phyloP scores from a whole-genome alignment of 495 filamentous ascomycete genomes.

The Letharia columbiana region DNA sequence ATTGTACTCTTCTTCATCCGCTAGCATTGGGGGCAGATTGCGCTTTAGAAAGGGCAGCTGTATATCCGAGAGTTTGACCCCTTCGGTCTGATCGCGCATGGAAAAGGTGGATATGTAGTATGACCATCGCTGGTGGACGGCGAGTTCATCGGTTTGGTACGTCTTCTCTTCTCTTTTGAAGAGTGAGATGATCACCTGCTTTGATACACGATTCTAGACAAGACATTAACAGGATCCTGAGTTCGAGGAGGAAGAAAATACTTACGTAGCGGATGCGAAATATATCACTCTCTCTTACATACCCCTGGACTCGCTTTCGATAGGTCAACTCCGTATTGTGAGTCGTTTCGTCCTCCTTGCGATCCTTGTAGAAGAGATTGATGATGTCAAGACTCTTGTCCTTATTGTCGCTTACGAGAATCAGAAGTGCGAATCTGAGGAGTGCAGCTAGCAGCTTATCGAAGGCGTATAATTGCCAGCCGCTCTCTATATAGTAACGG shows the following conservation, averaged over 20 bases:
- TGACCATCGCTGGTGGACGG: constrained; percentile 61
- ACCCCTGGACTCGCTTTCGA: constrained; percentile 76
- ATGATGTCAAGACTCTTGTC: constrained; percentile 86
- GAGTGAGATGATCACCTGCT: constrained; percentile 57
- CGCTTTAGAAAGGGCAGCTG: constrained; percentile 62
- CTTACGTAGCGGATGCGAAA: constrained; percentile 80
- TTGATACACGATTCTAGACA: constrained; percentile 45
- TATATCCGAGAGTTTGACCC: constrained; percentile 56
- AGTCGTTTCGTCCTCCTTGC: constrained; percentile 70
- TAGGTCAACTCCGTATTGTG: constrained; percentile 77
- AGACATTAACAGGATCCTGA: constrained; percentile 2
- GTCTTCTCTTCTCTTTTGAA: constrained; percentile 75
- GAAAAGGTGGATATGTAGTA: constrained; percentile 91
- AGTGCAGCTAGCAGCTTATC: constrained; percentile 74
- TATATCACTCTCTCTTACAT: constrained; percentile 81
- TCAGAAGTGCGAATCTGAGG: constrained; percentile 61
- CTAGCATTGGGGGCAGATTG: constrained; percentile 54
- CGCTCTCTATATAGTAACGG: constrained; percentile 76
- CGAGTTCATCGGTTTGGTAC: constrained; percentile 54
- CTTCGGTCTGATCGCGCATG: constrained; percentile 82
- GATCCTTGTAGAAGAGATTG: constrained; percentile 71
- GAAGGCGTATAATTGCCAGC: constrained; percentile 85
- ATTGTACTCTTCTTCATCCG: constrained; percentile 38
- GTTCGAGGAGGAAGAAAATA: constrained; percentile 22
- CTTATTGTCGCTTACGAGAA: constrained; percentile 72